These are phyloP conservation scores for Coemansia sp. DNA, from an alignment of 192 early-diverging fungal genomes.

Conservation along the genomic window DNA sequence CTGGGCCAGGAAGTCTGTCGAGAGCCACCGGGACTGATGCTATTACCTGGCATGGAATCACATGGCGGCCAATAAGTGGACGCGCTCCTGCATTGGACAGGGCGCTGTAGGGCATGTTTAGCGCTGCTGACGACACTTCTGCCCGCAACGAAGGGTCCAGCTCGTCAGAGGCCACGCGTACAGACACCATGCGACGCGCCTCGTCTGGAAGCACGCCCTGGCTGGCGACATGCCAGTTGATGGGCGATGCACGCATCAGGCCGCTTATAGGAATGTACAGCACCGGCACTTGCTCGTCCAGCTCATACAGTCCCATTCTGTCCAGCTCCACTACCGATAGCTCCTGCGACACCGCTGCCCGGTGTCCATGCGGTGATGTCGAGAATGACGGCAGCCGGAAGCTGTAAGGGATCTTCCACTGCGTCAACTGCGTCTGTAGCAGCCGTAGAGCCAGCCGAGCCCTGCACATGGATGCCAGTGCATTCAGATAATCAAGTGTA, in stretches of 20 bases:
- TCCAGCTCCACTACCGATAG: conserved; percentile 49
- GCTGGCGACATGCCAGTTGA: conserved; percentile 49
- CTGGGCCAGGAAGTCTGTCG: conserved; percentile 32
- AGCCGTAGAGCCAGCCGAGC: conserved; percentile 47
- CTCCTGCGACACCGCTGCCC: conserved; percentile 49
- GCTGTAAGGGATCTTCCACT: conserved; percentile 44
- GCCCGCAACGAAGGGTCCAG: conserved; percentile 43
- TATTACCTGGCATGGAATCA: conserved; percentile 49
- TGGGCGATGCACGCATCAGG: conserved; percentile 50
- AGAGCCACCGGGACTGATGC: conserved; percentile 45
- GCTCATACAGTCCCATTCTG: conserved; percentile 48
- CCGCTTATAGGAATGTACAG: conserved; percentile 42
- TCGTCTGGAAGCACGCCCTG: conserved; percentile 44
- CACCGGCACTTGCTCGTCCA: conserved; percentile 52
- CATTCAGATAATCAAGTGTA: conserved; percentile 48
- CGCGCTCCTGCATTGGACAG: conserved; percentile 19
- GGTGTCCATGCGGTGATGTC: conserved; percentile 48
- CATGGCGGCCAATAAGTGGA: conserved; percentile 41
- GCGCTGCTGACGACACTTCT: conserved; percentile 39
- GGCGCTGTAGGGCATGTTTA: conserved; percentile 6
- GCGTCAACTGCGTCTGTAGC: conserved; percentile 46
- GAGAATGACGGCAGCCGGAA: conserved; percentile 52
- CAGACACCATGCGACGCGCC: conserved; percentile 46
- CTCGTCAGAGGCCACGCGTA: conserved; percentile 51
- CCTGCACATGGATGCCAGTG: conserved; percentile 40